A percentile compares a stretch with the other conserved stretches of the same genome.
Evolutionary conservation across 495 filamentous ascomycete species (phyloP).

Genomic region (Aspergillus nidulans): DNA sequence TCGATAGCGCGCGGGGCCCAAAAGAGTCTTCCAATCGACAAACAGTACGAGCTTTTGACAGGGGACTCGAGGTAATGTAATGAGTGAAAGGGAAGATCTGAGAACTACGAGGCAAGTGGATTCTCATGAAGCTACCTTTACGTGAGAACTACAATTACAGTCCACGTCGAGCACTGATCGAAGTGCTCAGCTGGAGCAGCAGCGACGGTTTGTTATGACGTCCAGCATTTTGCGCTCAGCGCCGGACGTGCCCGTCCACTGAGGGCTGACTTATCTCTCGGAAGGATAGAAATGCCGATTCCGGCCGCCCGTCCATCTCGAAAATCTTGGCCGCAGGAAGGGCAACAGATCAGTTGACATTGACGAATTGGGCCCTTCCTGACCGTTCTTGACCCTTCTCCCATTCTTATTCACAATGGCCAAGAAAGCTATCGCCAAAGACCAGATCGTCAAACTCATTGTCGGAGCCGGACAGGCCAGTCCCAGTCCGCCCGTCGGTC

Average conservation of each 20-base stretch:
- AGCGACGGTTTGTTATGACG: conserved; percentile 4
- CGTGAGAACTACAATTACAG: neutral
- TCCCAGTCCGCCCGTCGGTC: conserved; percentile 95
- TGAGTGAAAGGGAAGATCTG: neutral
- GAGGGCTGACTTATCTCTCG: neutral
- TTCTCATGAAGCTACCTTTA: neutral
- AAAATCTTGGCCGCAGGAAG: conserved; percentile 10
- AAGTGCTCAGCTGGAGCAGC: neutral
- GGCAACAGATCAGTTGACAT: neutral
- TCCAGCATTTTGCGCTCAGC: conserved; percentile 10
- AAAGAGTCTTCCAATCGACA: conserved; percentile 10
- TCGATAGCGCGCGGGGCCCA: conserved; percentile 34
- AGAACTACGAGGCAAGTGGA: too few relatives aligned
- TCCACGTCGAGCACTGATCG: neutral
- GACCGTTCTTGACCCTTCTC: neutral
- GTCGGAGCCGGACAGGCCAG: conserved; percentile 96
- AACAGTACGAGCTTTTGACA: neutral
- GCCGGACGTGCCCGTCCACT: too few relatives aligned
- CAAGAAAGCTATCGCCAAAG: conserved; percentile 61
- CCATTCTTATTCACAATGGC: conserved; percentile 59
- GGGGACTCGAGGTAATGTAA: neutral
- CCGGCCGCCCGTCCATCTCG: neutral
- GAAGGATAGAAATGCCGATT: conserved; percentile 7
- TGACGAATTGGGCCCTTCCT: neutral
- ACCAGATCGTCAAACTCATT: conserved; percentile 95